Evolutionary conservation across 2,329 filamentous ascomycete genomes (phyloP).

Genomic region (Pleoardoris graminearum): DNA sequence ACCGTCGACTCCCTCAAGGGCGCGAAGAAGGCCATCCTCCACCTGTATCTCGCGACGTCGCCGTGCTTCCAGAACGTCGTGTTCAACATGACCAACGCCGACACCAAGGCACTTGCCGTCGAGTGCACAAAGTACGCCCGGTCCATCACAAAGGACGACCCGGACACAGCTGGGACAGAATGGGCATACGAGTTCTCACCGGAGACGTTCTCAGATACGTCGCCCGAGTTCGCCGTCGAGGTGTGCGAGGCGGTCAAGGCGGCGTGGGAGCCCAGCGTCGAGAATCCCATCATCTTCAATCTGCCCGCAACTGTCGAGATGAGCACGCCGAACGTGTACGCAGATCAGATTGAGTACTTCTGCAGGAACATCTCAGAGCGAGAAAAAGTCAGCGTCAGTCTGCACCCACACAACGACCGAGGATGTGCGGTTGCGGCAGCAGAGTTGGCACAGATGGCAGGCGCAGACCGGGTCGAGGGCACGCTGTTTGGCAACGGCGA

Average conservation of each 20-base stretch:
- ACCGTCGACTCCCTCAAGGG: slow-evolving; percentile 89
- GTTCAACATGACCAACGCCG: slow-evolving; percentile 82
- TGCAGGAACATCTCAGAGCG: slow-evolving; percentile 81
- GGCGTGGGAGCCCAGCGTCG: slow-evolving; percentile 81
- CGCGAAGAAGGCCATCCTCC: slow-evolving; percentile 89
- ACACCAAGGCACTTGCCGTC: slow-evolving; percentile 80
- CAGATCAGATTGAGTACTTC: slow-evolving; percentile 96
- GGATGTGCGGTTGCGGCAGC: slow-evolving; percentile 88
- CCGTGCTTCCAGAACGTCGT: slow-evolving; percentile 92
- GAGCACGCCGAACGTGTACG: slow-evolving; percentile 92
- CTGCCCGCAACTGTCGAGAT: slow-evolving; percentile 95
- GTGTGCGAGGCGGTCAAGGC: slow-evolving; percentile 92
- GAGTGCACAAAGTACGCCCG: slow-evolving; percentile 84
- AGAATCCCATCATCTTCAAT: slow-evolving; percentile 93
- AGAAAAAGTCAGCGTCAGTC: slow-evolving; percentile 83
- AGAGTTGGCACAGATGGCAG: slow-evolving; percentile 94
- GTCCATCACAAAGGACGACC: slow-evolving; percentile 83
- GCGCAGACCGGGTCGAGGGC: slow-evolving; percentile 90
- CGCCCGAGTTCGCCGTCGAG: slow-evolving; percentile 77
- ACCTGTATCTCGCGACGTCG: slow-evolving; percentile 95
- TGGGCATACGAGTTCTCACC: slow-evolving; percentile 86
- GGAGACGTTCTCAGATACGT: slow-evolving; percentile 88
- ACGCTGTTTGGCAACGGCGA: slow-evolving; percentile 95
- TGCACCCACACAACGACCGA: slow-evolving; percentile 94
- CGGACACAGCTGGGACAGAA: slow-evolving; percentile 58